Percentiles rank a stretch among this genome's conserved stretches.
phyloP scores from a whole-genome alignment of 2,329 filamentous ascomycete genomes.

The Fusarium pininemorale region DNA sequence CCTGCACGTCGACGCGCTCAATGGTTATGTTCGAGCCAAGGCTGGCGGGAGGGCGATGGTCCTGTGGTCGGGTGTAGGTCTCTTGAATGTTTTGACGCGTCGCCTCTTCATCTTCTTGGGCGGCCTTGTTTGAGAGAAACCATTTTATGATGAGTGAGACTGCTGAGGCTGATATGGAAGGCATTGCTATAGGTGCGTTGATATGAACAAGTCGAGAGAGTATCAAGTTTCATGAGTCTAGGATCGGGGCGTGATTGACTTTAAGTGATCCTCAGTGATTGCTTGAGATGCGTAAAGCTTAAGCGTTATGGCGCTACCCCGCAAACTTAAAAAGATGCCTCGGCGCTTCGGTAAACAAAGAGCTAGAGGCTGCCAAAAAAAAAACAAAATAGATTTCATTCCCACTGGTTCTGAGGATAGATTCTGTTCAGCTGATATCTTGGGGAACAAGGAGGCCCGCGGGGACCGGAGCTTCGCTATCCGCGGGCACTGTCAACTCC shows the following conservation, averaged over 20 bases:
- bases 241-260: background rate
- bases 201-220: accelerated
- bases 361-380: accelerated
- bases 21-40: background rate
- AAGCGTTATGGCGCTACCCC: background rate
- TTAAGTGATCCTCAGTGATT: background rate
- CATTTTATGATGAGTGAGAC: background rate
- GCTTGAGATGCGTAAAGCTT: background rate
- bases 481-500: background rate
- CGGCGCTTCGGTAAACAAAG: background rate
- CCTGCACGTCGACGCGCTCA: background rate
- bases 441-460: background rate
- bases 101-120: background rate
- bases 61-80: background rate
- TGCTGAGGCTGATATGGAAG: background rate
- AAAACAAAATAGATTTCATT: background rate
- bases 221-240: accelerated
- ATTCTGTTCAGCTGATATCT: background rate
- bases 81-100: background rate
- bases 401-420: too few relatives aligned
- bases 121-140: background rate
- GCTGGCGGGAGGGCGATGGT: background rate
- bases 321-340: background rate
- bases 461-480: background rate
- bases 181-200: background rate